phyloP scores from a whole-genome alignment of 768 basidiomycete species.

The Mycena venus region DNA sequence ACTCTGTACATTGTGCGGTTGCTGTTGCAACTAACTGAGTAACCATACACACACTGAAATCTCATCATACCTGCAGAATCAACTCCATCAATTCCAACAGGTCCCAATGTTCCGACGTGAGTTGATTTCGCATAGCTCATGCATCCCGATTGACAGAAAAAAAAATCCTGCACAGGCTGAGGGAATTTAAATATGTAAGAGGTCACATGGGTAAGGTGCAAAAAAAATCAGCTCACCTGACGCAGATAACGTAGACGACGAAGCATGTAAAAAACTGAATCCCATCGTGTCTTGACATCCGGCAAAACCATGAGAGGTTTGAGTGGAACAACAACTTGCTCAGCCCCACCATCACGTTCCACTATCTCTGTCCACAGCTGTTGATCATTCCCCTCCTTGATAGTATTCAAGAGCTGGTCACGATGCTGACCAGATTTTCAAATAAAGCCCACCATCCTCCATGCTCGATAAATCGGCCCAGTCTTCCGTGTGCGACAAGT shows the following conservation, averaged over 20 bases:
- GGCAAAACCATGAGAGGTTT: neutral
- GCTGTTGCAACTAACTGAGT: neutral
- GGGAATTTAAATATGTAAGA: neutral
- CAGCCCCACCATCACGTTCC: neutral
- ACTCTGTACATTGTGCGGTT: neutral
- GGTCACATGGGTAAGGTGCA: neutral
- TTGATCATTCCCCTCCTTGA: no score
- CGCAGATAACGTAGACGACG: neutral
- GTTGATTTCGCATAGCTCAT: neutral
- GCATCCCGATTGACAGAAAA: neutral
- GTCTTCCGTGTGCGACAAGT: neutral
- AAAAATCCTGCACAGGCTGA: neutral
- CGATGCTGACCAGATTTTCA: no score
- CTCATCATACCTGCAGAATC: neutral
- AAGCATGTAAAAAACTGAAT: neutral
- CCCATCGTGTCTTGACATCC: neutral
- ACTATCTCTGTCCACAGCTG: no score
- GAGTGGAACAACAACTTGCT: neutral
- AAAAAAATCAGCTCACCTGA: neutral
- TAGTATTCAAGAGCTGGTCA: no score
- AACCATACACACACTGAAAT: neutral
- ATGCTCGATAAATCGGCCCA: neutral
- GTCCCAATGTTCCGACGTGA: neutral
- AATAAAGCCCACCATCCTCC: neutral
- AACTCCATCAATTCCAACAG: neutral